Base-by-base conservation (phyloP, 768 basidiomycete genomes). In the Leucosporidium yakuticum region DNA sequence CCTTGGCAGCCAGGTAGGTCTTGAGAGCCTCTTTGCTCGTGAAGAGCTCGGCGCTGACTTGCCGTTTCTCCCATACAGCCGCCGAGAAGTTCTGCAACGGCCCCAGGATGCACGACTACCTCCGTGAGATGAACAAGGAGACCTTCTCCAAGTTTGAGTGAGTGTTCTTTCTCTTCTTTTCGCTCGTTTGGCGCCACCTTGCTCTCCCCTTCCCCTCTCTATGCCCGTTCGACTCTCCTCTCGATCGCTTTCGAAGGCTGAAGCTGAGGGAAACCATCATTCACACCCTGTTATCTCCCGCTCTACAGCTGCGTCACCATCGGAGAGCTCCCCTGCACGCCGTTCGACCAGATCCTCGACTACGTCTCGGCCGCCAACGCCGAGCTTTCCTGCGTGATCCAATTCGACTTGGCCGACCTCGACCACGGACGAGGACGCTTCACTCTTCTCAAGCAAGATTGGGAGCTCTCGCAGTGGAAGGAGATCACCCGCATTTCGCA, bases 191-290 rank as follows among this genome's bases (percentile, higher is more conserved):
- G n/a, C n/a, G n/a, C n/a, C n/a, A n/a, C n/a, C n/a, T n/a, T n/a
- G n/a, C n/a, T n/a, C n/a, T n/a, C n/a, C n/a, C n/a, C n/a, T n/a
- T n/a, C n/a, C n/a, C n/a, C n/a, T n/a, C n/a, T n/a, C n/a, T n/a
- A n/a, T n/a, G n/a, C n/a, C n/a, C n/a, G n/a, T 15, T 2, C 17
- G 19, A 11, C 23, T 23, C 8, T 34, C 29, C 72, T 39, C 80
- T 84, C 62, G 82, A 85, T 68, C 72, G 84, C n/a, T 85, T 87
- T 69, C 87, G 85, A 29, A 86, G 87, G 20, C 86, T 86, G n/a
- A n/a, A n/a, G n/a, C n/a, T n/a, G n/a, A 57, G 87, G 86, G 77
- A 83, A 84, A 0, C 84, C n/a, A n/a, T n/a, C 85, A 0, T 84
- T 83, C 74, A 85, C 85, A 82, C 58, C 19, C 60, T 44, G 17